A percentile compares a stretch with the other conserved stretches of the same genome.
Conservation (phyloP, 331 rosid genomes). For the Cucumis variabilis region DNA sequence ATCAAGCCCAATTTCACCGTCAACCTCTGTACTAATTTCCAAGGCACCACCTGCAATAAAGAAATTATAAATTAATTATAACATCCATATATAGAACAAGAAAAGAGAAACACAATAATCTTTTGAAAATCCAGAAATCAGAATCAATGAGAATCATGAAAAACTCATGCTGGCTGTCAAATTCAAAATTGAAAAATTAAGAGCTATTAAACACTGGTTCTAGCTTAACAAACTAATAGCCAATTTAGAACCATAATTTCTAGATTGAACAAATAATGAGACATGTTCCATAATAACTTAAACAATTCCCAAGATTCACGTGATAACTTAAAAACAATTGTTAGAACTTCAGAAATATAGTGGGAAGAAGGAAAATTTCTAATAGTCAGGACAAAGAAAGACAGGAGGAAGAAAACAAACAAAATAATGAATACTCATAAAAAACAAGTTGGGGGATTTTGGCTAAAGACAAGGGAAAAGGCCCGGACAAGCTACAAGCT, state of each 20-base stretch:
- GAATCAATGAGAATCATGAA: background rate
- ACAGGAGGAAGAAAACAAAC: constrained; percentile 36
- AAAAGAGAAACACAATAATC: background rate
- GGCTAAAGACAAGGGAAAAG: constrained; percentile 76
- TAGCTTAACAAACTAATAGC: background rate
- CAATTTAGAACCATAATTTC: background rate
- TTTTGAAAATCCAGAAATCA: background rate
- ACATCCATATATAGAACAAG: background rate
- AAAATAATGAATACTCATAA: constrained; percentile 65
- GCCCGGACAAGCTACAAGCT: constrained; percentile 86
- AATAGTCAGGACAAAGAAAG: constrained; percentile 37
- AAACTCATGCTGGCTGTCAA: constrained; percentile 6
- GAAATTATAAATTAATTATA: background rate
- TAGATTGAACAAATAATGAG: background rate
- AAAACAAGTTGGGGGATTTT: constrained; percentile 87
- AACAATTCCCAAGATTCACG: background rate
- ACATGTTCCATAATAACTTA: background rate
- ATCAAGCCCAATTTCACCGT: constrained; percentile 82
- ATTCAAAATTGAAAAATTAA: background rate
- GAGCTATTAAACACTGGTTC: background rate
- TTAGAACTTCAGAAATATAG: background rate
- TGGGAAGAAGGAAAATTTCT: constrained; percentile 2
- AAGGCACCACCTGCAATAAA: constrained; percentile 64
- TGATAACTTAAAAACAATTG: constrained; percentile 30
- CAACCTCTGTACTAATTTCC: constrained; percentile 76